Base-by-base conservation (phyloP, 1,284 basidiomycete genomes). In the Puccinia triticina region DNA sequence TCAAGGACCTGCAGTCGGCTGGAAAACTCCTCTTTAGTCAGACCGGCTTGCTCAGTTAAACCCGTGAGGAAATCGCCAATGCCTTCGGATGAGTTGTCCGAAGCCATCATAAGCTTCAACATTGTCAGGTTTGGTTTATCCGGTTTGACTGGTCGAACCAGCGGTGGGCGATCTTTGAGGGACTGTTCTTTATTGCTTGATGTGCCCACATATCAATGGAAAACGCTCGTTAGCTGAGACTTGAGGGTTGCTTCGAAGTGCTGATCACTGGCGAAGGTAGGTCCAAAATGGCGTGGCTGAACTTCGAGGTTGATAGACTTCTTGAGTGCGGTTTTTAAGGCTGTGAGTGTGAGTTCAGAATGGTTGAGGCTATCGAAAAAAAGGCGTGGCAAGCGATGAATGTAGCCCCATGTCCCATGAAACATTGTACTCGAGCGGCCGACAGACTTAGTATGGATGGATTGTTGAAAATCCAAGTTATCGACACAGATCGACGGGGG, bases 381-480 rank as follows among this genome's bases (percentile, higher is more conserved):
- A 2, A 0, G 23, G 26, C 37, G 26, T 16, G 74, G 21, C 29
- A 77, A 21, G 40, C 57, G 37, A 40, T 61, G 75, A 21, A 77
- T 59, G 50, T 67, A 53, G 4, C 77, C 61, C 57, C 59, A 78
- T 29, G 76, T 78, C 1, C 43, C 76, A 53, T 67, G 59, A 37
- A 78, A 78, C 46, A 78, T 48, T 26, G 23, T 46, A 11, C 29
- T 64, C 23, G 12, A 18, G 3, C 23, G 32, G 48, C 48, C 64
- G 7, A 78, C 23, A 18, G 48, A 34, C 32, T 61, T 64, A 4
- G 40, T 37, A 32, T 78, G 77, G 37, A 53, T 57, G 18, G 29
- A 50, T 40, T 78, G 34, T 37, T 67, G 77, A 26, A 78, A 40
- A 55, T 69, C 66, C 18, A 78, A 50, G 43, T 78, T 78, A 50